These are phyloP conservation scores for Monosporascus sp. DNA, from an alignment of 2,329 filamentous ascomycete genomes.

Conservation along the genomic window DNA sequence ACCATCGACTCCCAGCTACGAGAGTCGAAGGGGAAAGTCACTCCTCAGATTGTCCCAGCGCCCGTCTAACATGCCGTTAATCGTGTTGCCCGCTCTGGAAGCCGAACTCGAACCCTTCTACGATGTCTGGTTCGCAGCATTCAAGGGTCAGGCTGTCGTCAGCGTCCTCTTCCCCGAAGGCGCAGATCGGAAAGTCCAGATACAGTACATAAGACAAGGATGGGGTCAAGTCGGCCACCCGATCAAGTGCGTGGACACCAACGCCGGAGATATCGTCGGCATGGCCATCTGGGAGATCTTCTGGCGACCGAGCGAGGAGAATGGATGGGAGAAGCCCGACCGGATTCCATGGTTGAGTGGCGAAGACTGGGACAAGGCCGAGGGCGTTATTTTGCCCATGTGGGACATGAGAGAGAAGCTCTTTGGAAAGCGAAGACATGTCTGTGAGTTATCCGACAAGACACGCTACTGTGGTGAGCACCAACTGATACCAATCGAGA, in stretches of 20 bases:
- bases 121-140: constrained; percentile 21
- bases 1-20: too few relatives aligned
- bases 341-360: constrained; percentile 18
- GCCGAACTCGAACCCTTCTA: constrained; percentile 17
- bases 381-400: constrained; percentile 13
- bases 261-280: constrained; percentile 18
- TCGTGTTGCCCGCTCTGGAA: constrained; percentile 17
- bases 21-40: background rate
- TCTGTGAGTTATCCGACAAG: constrained; percentile 14
- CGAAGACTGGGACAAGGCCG: constrained; percentile 12
- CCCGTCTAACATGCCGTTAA: constrained; percentile 14
- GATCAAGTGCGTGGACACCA: constrained; percentile 20
- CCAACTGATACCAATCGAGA: constrained; percentile 10
- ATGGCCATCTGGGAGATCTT: constrained; percentile 24
- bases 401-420: constrained; percentile 21
- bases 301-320: constrained; percentile 14
- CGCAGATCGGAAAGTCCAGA: constrained; percentile 11
- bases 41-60: background rate
- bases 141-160: constrained; percentile 15
- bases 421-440: constrained; percentile 16
- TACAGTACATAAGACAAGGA: constrained; percentile 3
- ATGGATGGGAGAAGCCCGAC: constrained; percentile 16
- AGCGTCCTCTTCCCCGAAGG: constrained; percentile 11
- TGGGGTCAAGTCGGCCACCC: constrained; percentile 12
- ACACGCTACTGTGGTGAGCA: background rate